Evolutionary conservation across 352 stramenopile species (phyloP).

Genomic region (Plasmopara muralis): DNA sequence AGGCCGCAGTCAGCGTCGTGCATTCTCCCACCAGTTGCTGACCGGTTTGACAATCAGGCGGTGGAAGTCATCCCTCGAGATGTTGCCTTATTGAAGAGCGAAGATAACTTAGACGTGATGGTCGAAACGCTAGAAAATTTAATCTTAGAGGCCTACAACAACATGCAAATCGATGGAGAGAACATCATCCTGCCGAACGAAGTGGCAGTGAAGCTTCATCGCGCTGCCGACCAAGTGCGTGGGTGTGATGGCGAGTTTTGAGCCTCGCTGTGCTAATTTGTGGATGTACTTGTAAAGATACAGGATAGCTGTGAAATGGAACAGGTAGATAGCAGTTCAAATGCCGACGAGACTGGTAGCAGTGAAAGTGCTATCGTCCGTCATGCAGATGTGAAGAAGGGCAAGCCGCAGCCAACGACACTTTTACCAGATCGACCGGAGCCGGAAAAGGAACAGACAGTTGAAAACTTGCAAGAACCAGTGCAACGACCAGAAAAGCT

Average conservation of each 20-base stretch:
- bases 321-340: conserved; percentile 14
- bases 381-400: conserved; percentile 6
- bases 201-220: conserved; percentile 58
- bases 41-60: conserved; percentile 1
- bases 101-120: conserved; percentile 20
- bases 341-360: conserved; percentile 16
- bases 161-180: conserved; percentile 77
- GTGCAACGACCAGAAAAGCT: conserved; percentile 4
- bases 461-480: background rate
- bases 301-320: conserved; percentile 20
- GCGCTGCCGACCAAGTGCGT: conserved; percentile 49
- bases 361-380: conserved; percentile 9
- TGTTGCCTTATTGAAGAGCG: conserved; percentile 7
- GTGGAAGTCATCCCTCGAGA: conserved; percentile 1
- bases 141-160: conserved; percentile 77
- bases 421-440: conserved; percentile 17
- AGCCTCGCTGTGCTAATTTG: background rate
- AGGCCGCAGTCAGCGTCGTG: conserved; percentile 1
- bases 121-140: conserved; percentile 57
- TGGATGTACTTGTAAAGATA: conserved; percentile 16
- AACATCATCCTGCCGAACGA: conserved; percentile 68
- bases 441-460: conserved; percentile 19
- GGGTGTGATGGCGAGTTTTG: background rate
- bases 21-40: no score
- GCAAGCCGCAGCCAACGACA: conserved; percentile 8